Percentiles rank a stretch among this genome's conserved stretches.
phyloP scores from a whole-genome alignment of 2,329 filamentous ascomycete genomes.

The Clonostachys byssicola region DNA sequence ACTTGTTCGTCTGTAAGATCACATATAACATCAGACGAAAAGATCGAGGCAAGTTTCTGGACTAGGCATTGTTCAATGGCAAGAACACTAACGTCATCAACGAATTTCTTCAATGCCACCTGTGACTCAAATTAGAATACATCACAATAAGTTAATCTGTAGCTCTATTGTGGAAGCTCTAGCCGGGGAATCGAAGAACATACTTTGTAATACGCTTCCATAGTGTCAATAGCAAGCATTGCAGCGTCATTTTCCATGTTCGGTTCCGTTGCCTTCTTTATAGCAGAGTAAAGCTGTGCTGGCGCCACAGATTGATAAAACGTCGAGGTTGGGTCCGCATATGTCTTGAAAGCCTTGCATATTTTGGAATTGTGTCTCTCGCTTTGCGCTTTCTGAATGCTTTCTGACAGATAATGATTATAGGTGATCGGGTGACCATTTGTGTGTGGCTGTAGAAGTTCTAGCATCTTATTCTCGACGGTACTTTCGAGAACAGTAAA shows the following conservation, averaged over 20 bases:
- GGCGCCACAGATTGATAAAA: background rate
- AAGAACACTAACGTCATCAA: constrained; percentile 22
- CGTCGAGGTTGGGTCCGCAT: background rate
- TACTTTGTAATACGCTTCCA: constrained; percentile 33
- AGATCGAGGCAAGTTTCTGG: constrained; percentile 13
- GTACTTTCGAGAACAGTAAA: constrained; percentile 15
- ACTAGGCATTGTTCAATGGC: constrained; percentile 23
- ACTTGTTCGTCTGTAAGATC: constrained; percentile 7
- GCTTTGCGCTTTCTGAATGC: constrained; percentile 19
- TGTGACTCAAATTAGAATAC: constrained; percentile 6
- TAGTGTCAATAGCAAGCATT: constrained; percentile 21
- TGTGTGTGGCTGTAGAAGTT: constrained; percentile 40
- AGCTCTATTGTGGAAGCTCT: background rate
- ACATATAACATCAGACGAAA: constrained; percentile 8
- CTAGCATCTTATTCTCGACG: constrained; percentile 32
- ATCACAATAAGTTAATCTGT: background rate
- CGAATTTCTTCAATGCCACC: constrained; percentile 22
- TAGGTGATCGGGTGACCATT: constrained; percentile 45
- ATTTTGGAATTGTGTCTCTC: constrained; percentile 7
- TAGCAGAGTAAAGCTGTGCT: background rate
- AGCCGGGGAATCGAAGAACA: background rate
- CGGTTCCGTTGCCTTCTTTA: constrained; percentile 10
- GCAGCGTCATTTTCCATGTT: constrained; percentile 23
- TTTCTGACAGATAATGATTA: constrained; percentile 39
- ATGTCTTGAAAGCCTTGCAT: background rate